Conservation (phyloP, 345 rosid genomes). For the Dimocarpus longan region DNA sequence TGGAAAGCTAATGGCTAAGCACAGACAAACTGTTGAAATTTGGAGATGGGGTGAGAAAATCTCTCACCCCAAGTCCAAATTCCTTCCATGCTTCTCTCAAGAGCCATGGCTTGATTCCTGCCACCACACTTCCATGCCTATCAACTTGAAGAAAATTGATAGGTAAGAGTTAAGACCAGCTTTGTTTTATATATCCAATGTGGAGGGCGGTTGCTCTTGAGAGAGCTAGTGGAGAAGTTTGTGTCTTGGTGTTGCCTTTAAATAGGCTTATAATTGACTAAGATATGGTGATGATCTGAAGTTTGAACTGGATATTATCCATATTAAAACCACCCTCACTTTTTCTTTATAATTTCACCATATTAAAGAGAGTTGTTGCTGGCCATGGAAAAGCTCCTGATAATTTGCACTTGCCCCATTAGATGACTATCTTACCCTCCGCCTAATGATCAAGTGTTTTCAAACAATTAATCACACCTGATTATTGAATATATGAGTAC, state of each 20-base stretch:
- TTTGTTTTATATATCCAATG: conserved; percentile 20
- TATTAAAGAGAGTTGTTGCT: conserved; percentile 4
- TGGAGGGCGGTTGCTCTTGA: conserved; percentile 27
- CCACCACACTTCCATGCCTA: conserved; percentile 33
- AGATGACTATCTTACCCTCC: conserved; percentile 34
- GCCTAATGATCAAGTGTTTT: background rate
- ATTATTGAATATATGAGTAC: too few species aligned
- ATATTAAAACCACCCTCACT: conserved; percentile 8
- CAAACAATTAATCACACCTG: too few species aligned
- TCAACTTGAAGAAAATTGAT: conserved; percentile 40
- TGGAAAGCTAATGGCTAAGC: conserved; percentile 28
- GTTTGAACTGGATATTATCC: conserved; percentile 16
- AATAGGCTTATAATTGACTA: conserved; percentile 44
- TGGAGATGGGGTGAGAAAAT: conserved; percentile 25
- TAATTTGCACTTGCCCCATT: conserved; percentile 19
- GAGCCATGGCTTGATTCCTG: conserved; percentile 42
- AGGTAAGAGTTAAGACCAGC: conserved; percentile 11
- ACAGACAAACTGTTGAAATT: conserved; percentile 45
- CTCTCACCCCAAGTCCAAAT: conserved; percentile 25
- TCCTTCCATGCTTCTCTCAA: conserved; percentile 28
- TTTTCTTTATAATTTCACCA: conserved; percentile 18
- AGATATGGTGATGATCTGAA: conserved; percentile 11
- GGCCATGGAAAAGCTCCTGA: conserved; percentile 26
- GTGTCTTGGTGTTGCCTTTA: conserved; percentile 35
- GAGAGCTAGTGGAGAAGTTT: conserved; percentile 39